These are phyloP conservation scores for Stellera chamaejasme DNA, from an alignment of 345 rosid genomes.

Conservation along the genomic window DNA sequence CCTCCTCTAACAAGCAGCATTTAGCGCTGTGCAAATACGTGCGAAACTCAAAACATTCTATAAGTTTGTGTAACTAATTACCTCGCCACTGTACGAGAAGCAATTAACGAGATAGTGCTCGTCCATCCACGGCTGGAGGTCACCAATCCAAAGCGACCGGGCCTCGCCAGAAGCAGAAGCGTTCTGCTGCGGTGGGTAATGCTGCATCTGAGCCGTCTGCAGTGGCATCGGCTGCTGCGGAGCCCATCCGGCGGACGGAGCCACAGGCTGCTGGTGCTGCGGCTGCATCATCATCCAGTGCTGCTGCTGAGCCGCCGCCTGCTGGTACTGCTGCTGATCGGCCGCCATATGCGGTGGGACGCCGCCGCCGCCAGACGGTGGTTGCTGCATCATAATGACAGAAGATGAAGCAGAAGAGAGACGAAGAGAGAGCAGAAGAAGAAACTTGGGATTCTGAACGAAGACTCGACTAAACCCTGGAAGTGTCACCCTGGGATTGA, in stretches of 20 bases:
- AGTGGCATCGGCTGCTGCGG: slow-evolving; percentile 58
- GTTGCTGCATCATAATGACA: slow-evolving; percentile 69
- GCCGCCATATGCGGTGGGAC: slow-evolving; percentile 22
- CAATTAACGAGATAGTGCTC: slow-evolving; percentile 57
- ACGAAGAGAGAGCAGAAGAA: no score
- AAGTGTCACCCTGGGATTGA: no score
- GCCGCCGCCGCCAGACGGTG: slow-evolving; percentile 43
- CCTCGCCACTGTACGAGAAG: slow-evolving; percentile 66
- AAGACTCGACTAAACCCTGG: no score
- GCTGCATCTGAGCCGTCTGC: slow-evolving; percentile 34
- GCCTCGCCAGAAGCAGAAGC: slow-evolving; percentile 27
- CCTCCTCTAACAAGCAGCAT: no score
- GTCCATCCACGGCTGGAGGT: slow-evolving; percentile 90
- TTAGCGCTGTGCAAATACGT: no score
- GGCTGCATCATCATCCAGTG: slow-evolving; percentile 56
- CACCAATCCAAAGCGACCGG: slow-evolving; percentile 91
- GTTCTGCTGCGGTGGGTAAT: slow-evolving; percentile 19
- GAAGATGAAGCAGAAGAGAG: no score
- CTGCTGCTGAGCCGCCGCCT: slow-evolving; percentile 29
- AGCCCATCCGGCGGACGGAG: slow-evolving; percentile 70
- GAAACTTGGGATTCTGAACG: no score
- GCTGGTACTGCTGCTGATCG: slow-evolving; percentile 24
- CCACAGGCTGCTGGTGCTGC: slow-evolving; percentile 36
- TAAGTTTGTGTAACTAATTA: slow-evolving; percentile 9
- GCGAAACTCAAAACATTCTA: no score